A percentile compares a stretch with the other conserved stretches of the same genome.
Evolutionary conservation across 176 grass and related monocot species (phyloP).

Genomic region (Aegilops speltoides): DNA sequence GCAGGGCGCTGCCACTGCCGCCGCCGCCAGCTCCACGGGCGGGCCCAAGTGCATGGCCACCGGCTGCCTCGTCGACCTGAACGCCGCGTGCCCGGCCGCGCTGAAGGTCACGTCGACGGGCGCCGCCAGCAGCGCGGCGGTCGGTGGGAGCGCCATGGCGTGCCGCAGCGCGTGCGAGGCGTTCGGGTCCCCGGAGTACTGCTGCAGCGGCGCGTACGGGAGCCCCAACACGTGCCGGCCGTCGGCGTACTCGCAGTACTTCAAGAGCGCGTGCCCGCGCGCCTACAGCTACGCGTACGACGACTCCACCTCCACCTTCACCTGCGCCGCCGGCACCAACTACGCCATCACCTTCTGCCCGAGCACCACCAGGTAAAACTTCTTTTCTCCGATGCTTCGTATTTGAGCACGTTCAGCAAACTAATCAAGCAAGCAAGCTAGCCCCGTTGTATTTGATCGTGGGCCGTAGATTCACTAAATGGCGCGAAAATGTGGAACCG

Average conservation of each 20-base stretch:
- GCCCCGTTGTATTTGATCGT: background rate
- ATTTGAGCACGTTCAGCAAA: background rate
- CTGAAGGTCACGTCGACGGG: constrained; percentile 38
- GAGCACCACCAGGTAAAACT: constrained; percentile 58
- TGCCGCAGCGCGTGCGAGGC: constrained; percentile 94
- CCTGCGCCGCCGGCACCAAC: constrained; percentile 59
- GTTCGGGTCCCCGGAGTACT: constrained; percentile 83
- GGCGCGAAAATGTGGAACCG: constrained; percentile 28
- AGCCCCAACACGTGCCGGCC: constrained; percentile 86
- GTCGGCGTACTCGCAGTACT: constrained; percentile 83
- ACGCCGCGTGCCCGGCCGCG: constrained; percentile 66
- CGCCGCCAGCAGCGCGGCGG: background rate
- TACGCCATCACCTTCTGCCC: constrained; percentile 99
- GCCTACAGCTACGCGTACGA: constrained; percentile 98
- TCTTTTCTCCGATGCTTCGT: background rate
- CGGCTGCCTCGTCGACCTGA: constrained; percentile 81
- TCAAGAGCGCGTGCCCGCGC: constrained; percentile 89
- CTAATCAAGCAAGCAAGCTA: background rate
- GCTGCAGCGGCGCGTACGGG: constrained; percentile 83
- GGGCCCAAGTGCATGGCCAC: constrained; percentile 68
- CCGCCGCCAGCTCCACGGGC: constrained; percentile 1
- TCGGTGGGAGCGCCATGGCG: constrained; percentile 45
- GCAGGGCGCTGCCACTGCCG: constrained; percentile 23
- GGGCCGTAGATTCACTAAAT: background rate
- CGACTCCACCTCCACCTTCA: constrained; percentile 87